Base-by-base conservation (phyloP, 768 basidiomycete species). In the Suillus luteus region DNA sequence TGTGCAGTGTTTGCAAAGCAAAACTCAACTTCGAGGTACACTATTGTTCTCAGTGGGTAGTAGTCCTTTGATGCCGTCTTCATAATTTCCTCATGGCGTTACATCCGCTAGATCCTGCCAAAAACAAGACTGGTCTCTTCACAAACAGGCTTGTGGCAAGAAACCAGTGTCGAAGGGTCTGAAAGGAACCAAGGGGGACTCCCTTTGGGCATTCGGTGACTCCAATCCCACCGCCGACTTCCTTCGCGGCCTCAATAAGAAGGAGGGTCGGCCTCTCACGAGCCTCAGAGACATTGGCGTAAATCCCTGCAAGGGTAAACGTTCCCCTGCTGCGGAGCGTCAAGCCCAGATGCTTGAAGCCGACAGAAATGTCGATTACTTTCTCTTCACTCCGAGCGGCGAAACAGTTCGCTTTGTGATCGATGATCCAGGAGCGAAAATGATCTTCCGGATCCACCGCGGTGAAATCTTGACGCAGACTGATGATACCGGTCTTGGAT, bases 131-230 rank as follows among this genome's bases (percentile, higher is more conserved):
- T 70, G 67, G 69, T 55, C 44, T 12, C 49, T 35, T 4, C 69
- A 70, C 59, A 70, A 66, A 58, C 52, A 51, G 46, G 37, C 65
- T 31, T 70, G 69, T 54, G 67, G 69, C 24, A 71, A 70, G 54
- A 55, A 67, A 35, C 61, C 60, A 27, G 58, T 68, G 1, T 59
- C 69, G 24, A 71, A 70, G 57, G 55, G 61, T 58, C 69, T 71
- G 33, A 62, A 27, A 2, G 70, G 69, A 33, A 70, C 70, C n/a
- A 65, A 52, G 15, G 59, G 62, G n/a, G 69, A 71, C 59, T 57
- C 15, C 5, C 52, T 59, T 41, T 71, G 67, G 69, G 41, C 24
- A 38, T 59, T 49, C 46, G 31, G 60, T 14, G 54, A 51, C 24
- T 51, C 49, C 9, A 11, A 55, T 27, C 46, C 68, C n/a, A 40